Evolutionary conservation across 1,284 basidiomycete species (phyloP), one percentile per base, ranked within the genome.

Genomic region (Fomitiporia mediterranea): DNA sequence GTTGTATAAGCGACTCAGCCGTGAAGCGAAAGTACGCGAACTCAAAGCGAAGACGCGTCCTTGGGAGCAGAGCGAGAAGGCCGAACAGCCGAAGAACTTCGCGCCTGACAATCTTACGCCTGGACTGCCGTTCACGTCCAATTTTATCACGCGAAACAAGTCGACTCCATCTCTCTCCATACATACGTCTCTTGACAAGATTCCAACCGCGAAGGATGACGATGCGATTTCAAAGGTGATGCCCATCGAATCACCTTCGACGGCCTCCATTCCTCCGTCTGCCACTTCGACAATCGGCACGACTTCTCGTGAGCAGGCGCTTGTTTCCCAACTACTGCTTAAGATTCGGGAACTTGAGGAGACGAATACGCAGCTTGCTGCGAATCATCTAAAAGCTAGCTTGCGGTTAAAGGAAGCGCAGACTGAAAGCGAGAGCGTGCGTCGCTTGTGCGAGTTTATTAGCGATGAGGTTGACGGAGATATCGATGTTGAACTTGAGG

Each of bases 271-370:
- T 8, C 44, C 28, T 27, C 11, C 39, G 27, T 44, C 32, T 23
- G 21, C n/a, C 34, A 13, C 34, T 19, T 40, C 51, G 35, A 53
- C 57, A 17, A 40, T 49, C 17, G 28, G 34, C 21, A 28, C 58
- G 11, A 43, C 49, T 28, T 21, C 25, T 53, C 54, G 58, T 8
- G 76, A 89, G 62, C 77, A 79, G 27, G 76, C 77, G 11, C 72
- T 92, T 51, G 78, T 93, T 13, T 74, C 81, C 1, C 84, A 90
- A 66, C 78, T 94, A 3, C 69, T 92, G 30, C 65, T 72, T n/a
- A 93, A 92, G 70, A 86, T 94, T 51, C 74, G 79, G 27, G 91
- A 94, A 66, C 74, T 94, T 0, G 86, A 92, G 65, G 75, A 85
- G 56, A 79, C 88, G 9, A 91, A 96, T 65, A 62, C 75, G 15